phyloP scores from a whole-genome alignment of 345 rosid species.

The Hibiscus syriacus region DNA sequence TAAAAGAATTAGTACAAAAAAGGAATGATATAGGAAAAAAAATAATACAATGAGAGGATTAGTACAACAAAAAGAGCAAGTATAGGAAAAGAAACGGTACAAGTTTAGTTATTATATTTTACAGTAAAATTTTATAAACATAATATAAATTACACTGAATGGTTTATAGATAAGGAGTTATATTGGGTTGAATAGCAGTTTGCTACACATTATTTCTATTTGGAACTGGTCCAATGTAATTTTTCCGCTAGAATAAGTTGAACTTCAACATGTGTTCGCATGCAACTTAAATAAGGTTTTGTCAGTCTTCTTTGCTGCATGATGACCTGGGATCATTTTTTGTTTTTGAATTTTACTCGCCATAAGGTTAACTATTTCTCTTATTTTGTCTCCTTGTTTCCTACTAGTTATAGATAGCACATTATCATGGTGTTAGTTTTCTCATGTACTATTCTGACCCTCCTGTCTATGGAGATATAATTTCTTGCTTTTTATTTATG shows the following conservation, averaged over 20 bases:
- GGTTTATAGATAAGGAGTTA: no score
- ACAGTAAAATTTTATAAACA: no score
- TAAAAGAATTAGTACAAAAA: no score
- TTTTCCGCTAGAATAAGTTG: neutral
- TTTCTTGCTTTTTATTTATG: no score
- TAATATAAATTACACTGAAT: no score
- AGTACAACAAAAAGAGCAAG: no score
- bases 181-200: no score
- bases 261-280: neutral
- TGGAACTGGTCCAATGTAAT: neutral
- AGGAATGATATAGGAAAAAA: no score
- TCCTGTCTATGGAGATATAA: neutral
- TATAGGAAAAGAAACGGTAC: no score
- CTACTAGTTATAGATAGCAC: neutral
- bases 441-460: neutral
- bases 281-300: neutral
- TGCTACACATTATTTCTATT: no score
- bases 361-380: neutral
- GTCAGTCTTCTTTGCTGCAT: neutral
- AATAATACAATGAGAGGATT: no score
- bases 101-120: no score
- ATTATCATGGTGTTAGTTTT: neutral
- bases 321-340: neutral
- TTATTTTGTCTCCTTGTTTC: neutral
- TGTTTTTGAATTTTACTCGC: neutral